These are phyloP conservation scores for Paramecium primaurelia DNA, from an alignment of 73 alveolate genomes.

Conservation along the genomic window DNA sequence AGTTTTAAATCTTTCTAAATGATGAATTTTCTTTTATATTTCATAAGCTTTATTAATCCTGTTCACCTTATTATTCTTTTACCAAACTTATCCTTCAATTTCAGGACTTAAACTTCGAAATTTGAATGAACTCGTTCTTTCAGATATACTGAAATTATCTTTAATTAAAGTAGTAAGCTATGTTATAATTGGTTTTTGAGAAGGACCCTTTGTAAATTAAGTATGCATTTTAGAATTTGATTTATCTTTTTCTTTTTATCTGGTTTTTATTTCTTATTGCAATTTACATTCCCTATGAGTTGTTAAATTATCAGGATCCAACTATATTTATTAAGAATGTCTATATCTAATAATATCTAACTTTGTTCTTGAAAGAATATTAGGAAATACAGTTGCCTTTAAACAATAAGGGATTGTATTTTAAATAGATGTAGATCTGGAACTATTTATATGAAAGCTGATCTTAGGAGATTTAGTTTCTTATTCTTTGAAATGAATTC, in stretches of 20 bases:
- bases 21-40: neutral
- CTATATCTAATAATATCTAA: neutral
- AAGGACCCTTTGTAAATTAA: neutral
- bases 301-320: neutral
- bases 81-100: neutral
- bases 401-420: neutral
- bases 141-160: neutral
- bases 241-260: neutral
- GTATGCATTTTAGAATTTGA: neutral
- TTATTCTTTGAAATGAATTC: neutral
- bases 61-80: neutral
- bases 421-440: neutral
- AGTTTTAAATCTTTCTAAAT: neutral
- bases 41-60: neutral
- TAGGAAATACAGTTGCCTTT: constrained; percentile 4
- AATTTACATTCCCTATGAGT: neutral
- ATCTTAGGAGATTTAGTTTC: neutral
- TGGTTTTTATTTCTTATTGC: neutral
- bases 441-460: neutral
- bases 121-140: neutral
- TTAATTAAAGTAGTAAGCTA: neutral
- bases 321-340: neutral
- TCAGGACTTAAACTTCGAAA: neutral
- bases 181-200: neutral
- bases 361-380: neutral